These are phyloP conservation scores for Coemansia sp. DNA, from an alignment of 192 early-diverging fungal species.

Conservation along the genomic window DNA sequence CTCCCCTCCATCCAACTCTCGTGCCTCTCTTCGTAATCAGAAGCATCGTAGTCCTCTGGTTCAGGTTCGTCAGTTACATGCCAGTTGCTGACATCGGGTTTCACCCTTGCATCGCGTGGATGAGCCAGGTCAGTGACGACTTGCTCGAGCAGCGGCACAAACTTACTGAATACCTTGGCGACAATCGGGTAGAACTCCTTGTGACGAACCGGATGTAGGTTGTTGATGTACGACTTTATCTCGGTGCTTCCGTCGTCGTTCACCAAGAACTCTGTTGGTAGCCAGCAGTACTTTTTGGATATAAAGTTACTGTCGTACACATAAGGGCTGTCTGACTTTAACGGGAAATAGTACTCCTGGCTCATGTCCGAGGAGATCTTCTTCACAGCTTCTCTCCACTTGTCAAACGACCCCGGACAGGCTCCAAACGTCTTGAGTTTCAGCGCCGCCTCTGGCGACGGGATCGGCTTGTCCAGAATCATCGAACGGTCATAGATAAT, in stretches of 20 bases:
- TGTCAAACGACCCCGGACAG: slow-evolving; percentile 10
- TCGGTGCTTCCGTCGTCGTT: slow-evolving; percentile 46
- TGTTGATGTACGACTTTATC: slow-evolving; percentile 73
- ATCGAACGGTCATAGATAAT: slow-evolving; percentile 34
- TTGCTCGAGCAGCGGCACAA: slow-evolving; percentile 68
- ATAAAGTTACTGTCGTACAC: not conserved
- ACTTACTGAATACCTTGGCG: slow-evolving; percentile 50
- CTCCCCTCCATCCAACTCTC: no score
- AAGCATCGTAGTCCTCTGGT: no score
- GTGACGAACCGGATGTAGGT: slow-evolving; percentile 59
- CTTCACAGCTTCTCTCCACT: slow-evolving; percentile 14
- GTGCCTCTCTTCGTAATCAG: no score
- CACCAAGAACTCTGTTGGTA: slow-evolving; percentile 66
- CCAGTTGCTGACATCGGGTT: no score
- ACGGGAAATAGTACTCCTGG: not conserved
- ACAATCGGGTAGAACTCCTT: slow-evolving; percentile 58
- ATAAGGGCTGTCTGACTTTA: not conserved
- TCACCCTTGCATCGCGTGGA: no score
- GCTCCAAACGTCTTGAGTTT: slow-evolving; percentile 28
- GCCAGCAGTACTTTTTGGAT: slow-evolving; percentile 54
- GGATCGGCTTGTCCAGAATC: slow-evolving; percentile 25
- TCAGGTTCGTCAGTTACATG: no score
- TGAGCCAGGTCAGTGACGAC: slow-evolving; percentile 34
- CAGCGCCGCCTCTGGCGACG: slow-evolving; percentile 25
- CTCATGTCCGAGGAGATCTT: not conserved